Evolutionary conservation across 805 yeast genomes (phyloP).

Genomic region (Suhomyces vadensis): DNA sequence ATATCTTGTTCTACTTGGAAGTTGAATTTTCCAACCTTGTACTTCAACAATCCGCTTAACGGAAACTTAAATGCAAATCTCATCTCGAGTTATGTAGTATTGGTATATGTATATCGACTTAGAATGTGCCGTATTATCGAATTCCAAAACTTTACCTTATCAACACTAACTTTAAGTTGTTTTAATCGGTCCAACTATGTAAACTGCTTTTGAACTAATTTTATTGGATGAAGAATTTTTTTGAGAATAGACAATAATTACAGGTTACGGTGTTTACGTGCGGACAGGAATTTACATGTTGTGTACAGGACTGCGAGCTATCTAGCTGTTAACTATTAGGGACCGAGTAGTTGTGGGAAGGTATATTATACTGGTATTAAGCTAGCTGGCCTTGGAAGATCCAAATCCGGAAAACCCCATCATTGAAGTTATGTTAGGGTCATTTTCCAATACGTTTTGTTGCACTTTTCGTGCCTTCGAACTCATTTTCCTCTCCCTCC

Average conservation of each 20-base stretch:
- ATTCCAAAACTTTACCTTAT: slow-evolving; percentile 4
- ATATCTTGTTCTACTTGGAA: slow-evolving; percentile 59
- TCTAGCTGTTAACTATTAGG: no score
- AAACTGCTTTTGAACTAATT: slow-evolving; percentile 21
- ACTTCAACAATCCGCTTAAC: slow-evolving; percentile 38
- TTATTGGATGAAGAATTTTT: slow-evolving; percentile 22
- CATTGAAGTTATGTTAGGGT: slow-evolving; percentile 19
- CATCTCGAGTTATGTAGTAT: slow-evolving; percentile 22
- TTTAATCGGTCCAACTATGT: not conserved
- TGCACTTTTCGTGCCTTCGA: slow-evolving; percentile 17
- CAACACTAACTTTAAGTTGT: slow-evolving; percentile 5
- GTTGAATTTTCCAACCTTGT: slow-evolving; percentile 43
- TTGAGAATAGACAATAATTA: slow-evolving; percentile 5
- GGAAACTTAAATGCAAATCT: slow-evolving; percentile 46
- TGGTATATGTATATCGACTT: slow-evolving; percentile 4
- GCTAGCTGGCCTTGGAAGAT: slow-evolving; percentile 38
- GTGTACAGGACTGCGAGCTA: no score
- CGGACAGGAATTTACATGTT: not conserved
- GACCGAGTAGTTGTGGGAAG: no score
- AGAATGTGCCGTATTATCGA: not conserved
- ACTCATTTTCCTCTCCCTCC: slow-evolving; percentile 24
- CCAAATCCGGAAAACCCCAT: slow-evolving; percentile 69
- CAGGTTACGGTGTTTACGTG: slow-evolving; percentile 3
- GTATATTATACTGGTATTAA: no score
- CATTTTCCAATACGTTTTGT: slow-evolving; percentile 11